phyloP scores from a whole-genome alignment of 352 stramenopile species.

The Globisporangium cystogenes region DNA sequence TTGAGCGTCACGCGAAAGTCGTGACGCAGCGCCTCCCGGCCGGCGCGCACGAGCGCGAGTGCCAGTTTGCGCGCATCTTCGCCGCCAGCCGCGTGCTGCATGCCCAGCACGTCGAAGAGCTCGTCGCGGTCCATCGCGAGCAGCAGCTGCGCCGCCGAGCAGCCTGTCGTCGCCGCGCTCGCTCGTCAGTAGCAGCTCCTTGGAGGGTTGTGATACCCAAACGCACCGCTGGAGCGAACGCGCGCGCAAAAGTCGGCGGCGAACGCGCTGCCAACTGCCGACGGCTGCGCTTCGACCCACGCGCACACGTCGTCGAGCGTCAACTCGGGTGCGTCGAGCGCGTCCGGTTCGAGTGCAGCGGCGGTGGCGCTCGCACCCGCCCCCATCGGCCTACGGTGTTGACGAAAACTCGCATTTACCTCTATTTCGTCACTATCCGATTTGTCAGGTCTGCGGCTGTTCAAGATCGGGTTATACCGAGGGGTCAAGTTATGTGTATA shows the following conservation, averaged over 20 bases:
- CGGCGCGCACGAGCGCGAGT: slow-evolving; percentile 15
- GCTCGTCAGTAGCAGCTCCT: background rate
- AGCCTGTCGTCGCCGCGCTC: background rate
- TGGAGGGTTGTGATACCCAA: no score
- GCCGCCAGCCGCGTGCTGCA: slow-evolving; percentile 1
- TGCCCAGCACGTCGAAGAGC: slow-evolving; percentile 7
- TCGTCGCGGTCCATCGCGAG: slow-evolving; percentile 28
- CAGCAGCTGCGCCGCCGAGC: slow-evolving; percentile 18
- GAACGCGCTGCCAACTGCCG: background rate
- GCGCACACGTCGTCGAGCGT: slow-evolving; percentile 21
- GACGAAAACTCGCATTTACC: no score
- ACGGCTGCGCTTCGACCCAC: slow-evolving; percentile 24
- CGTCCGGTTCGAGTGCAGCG: no score
- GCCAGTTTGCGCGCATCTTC: slow-evolving; percentile 11
- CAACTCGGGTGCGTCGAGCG: slow-evolving; percentile 10
- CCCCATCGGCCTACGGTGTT: background rate
- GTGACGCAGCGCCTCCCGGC: slow-evolving; percentile 17
- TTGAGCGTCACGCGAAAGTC: slow-evolving; percentile 62
- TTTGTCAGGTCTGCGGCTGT: no score
- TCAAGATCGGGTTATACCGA: no score
- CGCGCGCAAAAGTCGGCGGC: slow-evolving; percentile 5
- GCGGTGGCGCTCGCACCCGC: background rate
- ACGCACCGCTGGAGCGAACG: slow-evolving; percentile 15
- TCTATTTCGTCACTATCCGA: no score
- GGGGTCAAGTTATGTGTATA: no score